A percentile compares a stretch with the other conserved stretches of the same genome.
phyloP scores from a whole-genome alignment of 768 basidiomycete genomes.

The Termitomyces sp. region DNA sequence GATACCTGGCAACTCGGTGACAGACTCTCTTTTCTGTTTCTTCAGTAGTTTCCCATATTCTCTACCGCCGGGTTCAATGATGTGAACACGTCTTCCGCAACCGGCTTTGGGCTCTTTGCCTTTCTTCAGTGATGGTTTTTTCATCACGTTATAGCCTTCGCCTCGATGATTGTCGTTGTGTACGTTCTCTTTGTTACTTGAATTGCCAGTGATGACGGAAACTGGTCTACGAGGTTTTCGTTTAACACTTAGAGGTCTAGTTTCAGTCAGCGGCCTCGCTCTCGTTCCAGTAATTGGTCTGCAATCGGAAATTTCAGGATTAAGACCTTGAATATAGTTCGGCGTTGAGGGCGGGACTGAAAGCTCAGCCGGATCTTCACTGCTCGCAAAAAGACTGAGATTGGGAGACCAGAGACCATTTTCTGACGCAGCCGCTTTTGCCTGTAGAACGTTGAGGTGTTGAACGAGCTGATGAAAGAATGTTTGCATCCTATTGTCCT shows the following conservation, averaged over 20 bases:
- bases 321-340: neutral
- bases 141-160: constrained; percentile 18
- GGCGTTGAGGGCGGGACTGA: constrained; percentile 13
- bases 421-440: constrained; percentile 29
- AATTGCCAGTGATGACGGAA: constrained; percentile 16
- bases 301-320: constrained; percentile 2
- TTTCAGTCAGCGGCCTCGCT: constrained; percentile 18
- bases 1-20: constrained; percentile 33
- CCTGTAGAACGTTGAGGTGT: constrained; percentile 71
- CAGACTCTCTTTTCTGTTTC: constrained; percentile 9
- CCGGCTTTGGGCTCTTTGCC: constrained; percentile 24
- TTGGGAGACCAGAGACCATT: constrained; percentile 13
- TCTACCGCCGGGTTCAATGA: constrained; percentile 40
- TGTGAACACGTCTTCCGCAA: constrained; percentile 36
- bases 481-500: constrained; percentile 71
- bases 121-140: constrained; percentile 43
- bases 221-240: constrained; percentile 24
- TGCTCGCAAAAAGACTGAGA: constrained; percentile 8
- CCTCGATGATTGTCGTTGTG: constrained; percentile 12
- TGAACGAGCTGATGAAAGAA: constrained; percentile 86
- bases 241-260: constrained; percentile 42
- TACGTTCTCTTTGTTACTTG: constrained; percentile 57
- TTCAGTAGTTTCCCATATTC: constrained; percentile 31
- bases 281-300: constrained; percentile 22
- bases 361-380: neutral